Conservation (phyloP, 2,329 filamentous ascomycete genomes). For the Monosporascus sp. region DNA sequence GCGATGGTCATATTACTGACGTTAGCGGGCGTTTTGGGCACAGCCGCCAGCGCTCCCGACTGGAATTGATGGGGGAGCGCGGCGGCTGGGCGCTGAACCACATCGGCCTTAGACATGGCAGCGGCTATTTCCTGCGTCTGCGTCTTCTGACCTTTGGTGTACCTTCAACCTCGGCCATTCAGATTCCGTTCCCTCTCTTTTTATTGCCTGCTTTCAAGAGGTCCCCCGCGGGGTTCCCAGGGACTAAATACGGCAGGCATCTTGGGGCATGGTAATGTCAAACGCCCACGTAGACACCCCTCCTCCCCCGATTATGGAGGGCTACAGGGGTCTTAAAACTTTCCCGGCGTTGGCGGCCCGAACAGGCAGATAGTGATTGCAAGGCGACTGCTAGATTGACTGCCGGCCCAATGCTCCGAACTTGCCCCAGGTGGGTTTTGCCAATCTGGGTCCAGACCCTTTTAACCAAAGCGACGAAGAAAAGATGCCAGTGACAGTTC, state of each 20-base stretch:
- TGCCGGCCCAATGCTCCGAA: background rate
- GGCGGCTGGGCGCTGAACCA: constrained; percentile 27
- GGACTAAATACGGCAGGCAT: constrained; percentile 14
- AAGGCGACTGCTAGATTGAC: background rate
- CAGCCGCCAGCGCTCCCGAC: constrained; percentile 21
- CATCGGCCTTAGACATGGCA: constrained; percentile 28
- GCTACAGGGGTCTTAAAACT: background rate
- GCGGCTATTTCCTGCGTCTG: constrained; percentile 11
- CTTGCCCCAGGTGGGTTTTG: background rate
- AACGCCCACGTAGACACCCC: background rate
- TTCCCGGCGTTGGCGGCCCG: background rate
- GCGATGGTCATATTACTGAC: constrained; percentile 7
- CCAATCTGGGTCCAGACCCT: background rate
- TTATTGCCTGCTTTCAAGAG: constrained; percentile 10
- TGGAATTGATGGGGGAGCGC: constrained; percentile 23
- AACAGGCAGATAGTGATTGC: background rate
- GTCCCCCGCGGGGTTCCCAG: constrained; percentile 26
- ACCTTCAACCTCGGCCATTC: constrained; percentile 24
- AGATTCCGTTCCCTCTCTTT: constrained; percentile 24
- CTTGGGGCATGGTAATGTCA: background rate
- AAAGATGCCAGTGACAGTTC: too few relatives aligned
- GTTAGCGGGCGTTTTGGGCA: constrained; percentile 8
- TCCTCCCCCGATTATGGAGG: background rate
- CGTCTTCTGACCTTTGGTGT: background rate
- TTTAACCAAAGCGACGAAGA: too few relatives aligned